These are phyloP conservation scores for Taiozyma sp. DNA, from an alignment of 1,139 yeast species.

Conservation along the genomic window DNA sequence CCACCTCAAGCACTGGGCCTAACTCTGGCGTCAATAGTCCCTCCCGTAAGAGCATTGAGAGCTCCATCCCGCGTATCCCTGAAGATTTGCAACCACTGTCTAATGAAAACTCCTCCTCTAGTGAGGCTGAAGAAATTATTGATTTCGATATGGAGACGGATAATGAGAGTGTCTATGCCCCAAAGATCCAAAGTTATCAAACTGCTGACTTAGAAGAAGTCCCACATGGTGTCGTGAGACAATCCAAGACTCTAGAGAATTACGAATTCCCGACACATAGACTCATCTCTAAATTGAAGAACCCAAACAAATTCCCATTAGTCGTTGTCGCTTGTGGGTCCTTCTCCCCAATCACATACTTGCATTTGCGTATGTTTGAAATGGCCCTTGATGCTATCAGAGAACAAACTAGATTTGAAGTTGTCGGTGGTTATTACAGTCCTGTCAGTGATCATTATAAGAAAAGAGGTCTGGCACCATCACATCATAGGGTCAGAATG, in stretches of 20 bases:
- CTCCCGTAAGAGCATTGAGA: conserved; percentile 15
- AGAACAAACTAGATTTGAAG: conserved; percentile 91
- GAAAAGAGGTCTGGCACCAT: conserved; percentile 88
- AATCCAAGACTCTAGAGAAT: conserved; percentile 61
- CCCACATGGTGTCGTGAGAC: conserved; percentile 89
- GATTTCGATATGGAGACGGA: conserved; percentile 7
- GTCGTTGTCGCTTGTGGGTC: conserved; percentile 98
- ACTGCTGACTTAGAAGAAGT: conserved; percentile 96
- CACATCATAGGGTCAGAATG: conserved; percentile 92
- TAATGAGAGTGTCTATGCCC: conserved; percentile 21
- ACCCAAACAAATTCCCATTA: conserved; percentile 78
- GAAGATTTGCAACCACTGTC: conserved; percentile 42
- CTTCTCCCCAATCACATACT: conserved; percentile 90
- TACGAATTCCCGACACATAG: conserved; percentile 87
- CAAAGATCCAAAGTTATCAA: conserved; percentile 56
- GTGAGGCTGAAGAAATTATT: conserved; percentile 21
- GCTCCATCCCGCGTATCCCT: conserved; percentile 38
- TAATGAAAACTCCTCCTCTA: conserved; percentile 32
- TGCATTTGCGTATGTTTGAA: conserved; percentile 95
- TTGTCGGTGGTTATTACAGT: conserved; percentile 95
- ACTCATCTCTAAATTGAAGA: conserved; percentile 64
- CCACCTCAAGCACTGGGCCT: neutral
- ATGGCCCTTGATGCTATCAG: conserved; percentile 96
- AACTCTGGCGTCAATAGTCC: conserved; percentile 4
- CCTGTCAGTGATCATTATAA: conserved; percentile 94